A percentile compares a stretch with the other conserved stretches of the same genome.
Conservation (phyloP, 1,284 basidiomycete genomes). For the Grifola frondosa region DNA sequence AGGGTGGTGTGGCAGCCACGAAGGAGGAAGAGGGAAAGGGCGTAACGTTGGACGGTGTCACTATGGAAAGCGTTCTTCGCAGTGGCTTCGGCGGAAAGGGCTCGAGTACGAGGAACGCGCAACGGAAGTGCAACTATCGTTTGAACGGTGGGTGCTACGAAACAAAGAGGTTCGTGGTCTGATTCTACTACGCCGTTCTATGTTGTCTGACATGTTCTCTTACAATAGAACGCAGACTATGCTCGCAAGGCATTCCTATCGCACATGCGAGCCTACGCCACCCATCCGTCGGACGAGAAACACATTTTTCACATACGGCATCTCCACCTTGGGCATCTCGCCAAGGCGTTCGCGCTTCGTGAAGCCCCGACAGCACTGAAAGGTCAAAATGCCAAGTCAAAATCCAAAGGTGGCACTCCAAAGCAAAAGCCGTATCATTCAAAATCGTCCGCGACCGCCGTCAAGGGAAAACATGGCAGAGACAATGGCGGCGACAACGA, state of each 20-base stretch:
- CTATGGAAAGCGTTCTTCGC: slow-evolving; percentile 71
- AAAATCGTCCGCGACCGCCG: slow-evolving; percentile 19
- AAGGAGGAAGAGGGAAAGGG: slow-evolving; percentile 36
- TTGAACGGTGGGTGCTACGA: slow-evolving; percentile 91
- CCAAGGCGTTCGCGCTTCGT: slow-evolving; percentile 94
- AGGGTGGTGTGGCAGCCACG: slow-evolving; percentile 36
- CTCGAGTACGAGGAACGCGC: slow-evolving; percentile 87
- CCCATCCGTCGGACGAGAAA: slow-evolving; percentile 94
- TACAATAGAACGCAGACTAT: slow-evolving; percentile 69
- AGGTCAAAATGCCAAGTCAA: slow-evolving; percentile 22
- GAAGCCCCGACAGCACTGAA: slow-evolving; percentile 81
- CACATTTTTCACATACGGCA: slow-evolving; percentile 94
- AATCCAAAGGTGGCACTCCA: slow-evolving; percentile 11
- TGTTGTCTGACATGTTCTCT: slow-evolving; percentile 1
- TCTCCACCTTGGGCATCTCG: slow-evolving; percentile 93
- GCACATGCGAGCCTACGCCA: slow-evolving; percentile 95
- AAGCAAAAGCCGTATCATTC: slow-evolving; percentile 13
- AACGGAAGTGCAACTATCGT: slow-evolving; percentile 93
- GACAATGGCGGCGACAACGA: slow-evolving; percentile 32
- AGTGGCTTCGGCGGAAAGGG: slow-evolving; percentile 86
- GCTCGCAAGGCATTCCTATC: slow-evolving; percentile 90
- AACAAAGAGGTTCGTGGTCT: slow-evolving; percentile 63
- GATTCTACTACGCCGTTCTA: no score
- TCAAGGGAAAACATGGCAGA: slow-evolving; percentile 19
- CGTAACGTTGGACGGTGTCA: slow-evolving; percentile 57